Evolutionary conservation across 2,329 filamentous ascomycete species (phyloP).

Genomic region (Monosporascus ibericus): DNA sequence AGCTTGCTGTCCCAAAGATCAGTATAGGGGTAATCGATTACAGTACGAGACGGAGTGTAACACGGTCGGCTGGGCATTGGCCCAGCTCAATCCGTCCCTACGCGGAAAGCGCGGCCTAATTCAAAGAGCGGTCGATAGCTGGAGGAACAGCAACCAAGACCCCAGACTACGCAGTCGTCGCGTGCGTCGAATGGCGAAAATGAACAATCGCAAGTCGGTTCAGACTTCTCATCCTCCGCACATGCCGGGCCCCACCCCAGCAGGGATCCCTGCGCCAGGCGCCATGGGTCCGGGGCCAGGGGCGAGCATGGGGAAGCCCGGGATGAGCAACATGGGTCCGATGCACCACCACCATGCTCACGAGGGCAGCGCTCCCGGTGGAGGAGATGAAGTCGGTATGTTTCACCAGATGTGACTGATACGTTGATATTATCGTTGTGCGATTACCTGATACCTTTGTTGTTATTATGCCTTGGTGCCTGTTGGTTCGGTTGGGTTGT

Average conservation of each 20-base stretch:
- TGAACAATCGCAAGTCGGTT: constrained; percentile 76
- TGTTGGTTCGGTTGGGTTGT: constrained; percentile 25
- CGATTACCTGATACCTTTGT: constrained; percentile 32
- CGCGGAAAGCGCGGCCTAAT: constrained; percentile 93
- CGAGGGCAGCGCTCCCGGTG: constrained; percentile 60
- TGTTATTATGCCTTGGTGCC: constrained; percentile 26
- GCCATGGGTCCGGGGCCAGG: constrained; percentile 53
- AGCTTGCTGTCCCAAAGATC: constrained; percentile 89
- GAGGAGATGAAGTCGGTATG: constrained; percentile 92
- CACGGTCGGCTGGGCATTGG: constrained; percentile 97
- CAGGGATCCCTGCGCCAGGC: constrained; percentile 58
- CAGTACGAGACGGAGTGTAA: constrained; percentile 99
- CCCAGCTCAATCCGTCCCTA: constrained; percentile 84
- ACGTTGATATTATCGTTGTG: constrained; percentile 31
- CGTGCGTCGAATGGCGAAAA: constrained; percentile 93
- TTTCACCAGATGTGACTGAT: constrained; percentile 85
- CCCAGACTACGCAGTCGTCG: constrained; percentile 82
- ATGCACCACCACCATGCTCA: constrained; percentile 73
- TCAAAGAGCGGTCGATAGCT: constrained; percentile 94
- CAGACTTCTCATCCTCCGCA: constrained; percentile 54
- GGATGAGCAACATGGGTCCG: constrained; percentile 60
- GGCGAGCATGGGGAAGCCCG: constrained; percentile 57
- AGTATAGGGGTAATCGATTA: constrained; percentile 91
- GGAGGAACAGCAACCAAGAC: constrained; percentile 98
- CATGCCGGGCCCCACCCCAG: constrained; percentile 61